Base-by-base conservation (phyloP, 2,329 filamentous ascomycete genomes). In the Fusarium liriodendri region DNA sequence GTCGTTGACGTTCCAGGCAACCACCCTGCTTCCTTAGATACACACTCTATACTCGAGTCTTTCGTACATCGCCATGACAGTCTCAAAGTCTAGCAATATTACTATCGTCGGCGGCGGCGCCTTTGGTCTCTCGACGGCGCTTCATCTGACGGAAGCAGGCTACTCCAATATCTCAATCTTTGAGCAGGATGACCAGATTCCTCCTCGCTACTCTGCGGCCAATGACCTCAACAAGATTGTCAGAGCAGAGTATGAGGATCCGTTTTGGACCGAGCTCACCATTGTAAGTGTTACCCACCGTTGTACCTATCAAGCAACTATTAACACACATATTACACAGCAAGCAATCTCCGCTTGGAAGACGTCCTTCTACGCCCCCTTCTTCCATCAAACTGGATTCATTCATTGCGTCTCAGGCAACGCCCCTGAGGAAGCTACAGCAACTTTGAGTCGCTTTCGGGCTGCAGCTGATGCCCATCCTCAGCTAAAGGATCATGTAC, bases 171-270 rank as follows among this genome's bases (percentile, higher is more conserved):
- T 89, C 55, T 85, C 85, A 5, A 83, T 89, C 10, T 82, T 86
- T 14, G 87, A 89, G n/a, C 80, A 81, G 37, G 80, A 79, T n/a
- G 76, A 78, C 8, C 63, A 75, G 13, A 73, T 80, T 1, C 88
- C 88, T 0, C 86, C 87, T 20, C 67, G 67, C 2, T 81, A 81
- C 75, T 90, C 89, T 0, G 90, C 89, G 0, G 89, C 85, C 22
- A 89, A 89, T 66, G 89, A 91, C 70, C 77, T 91, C 29, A 91
- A 91, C 78, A 91, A 91, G 79, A 91, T 91, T 64, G 83, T 91
- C 38, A 84, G 89, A 2, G 88, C 86, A 6, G 88, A 91, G 72
- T 91, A 91, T 68, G 87, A 89, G 67, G 88, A 90, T 67, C 82
- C 83, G 0, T 89, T 89, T 64, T 90, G 91, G 67, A 87, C 88